Evolutionary conservation across 2,329 filamentous ascomycete species (phyloP).

Genomic region (Lachnellula occidentalis): DNA sequence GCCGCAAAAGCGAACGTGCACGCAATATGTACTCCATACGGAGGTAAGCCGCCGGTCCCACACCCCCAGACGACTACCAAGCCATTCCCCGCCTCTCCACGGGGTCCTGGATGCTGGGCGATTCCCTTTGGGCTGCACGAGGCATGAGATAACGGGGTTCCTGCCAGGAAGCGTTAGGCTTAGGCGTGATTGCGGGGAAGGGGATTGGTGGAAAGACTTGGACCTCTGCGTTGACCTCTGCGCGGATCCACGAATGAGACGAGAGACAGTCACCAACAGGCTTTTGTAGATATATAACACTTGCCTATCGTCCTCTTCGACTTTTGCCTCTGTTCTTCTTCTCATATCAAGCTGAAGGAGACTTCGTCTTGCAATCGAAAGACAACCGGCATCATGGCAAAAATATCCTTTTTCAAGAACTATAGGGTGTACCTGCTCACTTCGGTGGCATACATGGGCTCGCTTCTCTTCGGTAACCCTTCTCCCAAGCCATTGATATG

Average conservation of each 20-base stretch:
- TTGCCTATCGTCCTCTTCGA: background rate
- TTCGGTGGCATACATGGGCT: slow-evolving; percentile 24
- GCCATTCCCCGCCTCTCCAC: background rate
- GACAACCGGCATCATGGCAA: slow-evolving; percentile 11
- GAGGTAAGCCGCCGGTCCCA: background rate
- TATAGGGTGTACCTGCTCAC: slow-evolving; percentile 22
- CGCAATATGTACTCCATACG: too few relatives aligned
- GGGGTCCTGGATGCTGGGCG: background rate
- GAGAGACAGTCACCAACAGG: background rate
- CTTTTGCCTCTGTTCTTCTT: background rate
- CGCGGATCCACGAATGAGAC: background rate
- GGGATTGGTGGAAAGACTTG: background rate
- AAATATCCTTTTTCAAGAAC: slow-evolving; percentile 19
- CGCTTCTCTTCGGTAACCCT: slow-evolving; percentile 20
- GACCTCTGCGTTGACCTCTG: background rate
- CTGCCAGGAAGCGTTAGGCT: background rate
- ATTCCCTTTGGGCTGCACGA: background rate
- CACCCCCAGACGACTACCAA: background rate
- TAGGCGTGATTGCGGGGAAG: background rate
- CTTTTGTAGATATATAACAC: background rate
- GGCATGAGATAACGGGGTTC: background rate
- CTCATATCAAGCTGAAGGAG: background rate
- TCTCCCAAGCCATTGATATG: background rate
- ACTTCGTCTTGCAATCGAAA: too few relatives aligned
- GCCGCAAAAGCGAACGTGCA: too few relatives aligned